phyloP scores from a whole-genome alignment of 768 basidiomycete species.

The Lactarius pseudohatsudake region DNA sequence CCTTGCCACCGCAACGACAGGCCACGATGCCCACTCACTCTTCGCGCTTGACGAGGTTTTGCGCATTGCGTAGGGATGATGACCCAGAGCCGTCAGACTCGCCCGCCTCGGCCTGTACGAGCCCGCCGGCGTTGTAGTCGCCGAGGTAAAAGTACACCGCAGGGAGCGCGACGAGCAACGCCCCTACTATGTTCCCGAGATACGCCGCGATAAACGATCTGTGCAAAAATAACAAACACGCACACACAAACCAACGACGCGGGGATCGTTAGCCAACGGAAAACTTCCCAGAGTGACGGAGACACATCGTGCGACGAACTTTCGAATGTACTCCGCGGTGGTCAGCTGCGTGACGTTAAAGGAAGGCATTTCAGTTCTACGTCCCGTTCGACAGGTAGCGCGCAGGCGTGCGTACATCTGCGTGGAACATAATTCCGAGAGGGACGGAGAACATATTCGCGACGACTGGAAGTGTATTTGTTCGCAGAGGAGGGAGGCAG shows the following conservation, averaged over 20 bases:
- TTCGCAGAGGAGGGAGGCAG: neutral
- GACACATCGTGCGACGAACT: constrained; percentile 42
- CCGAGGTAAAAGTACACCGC: constrained; percentile 61
- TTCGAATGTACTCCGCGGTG: constrained; percentile 58
- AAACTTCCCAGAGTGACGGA: neutral
- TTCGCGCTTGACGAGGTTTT: neutral
- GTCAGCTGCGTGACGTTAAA: constrained; percentile 42
- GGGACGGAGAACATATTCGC: constrained; percentile 80
- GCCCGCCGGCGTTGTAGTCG: constrained; percentile 39
- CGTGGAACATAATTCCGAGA: constrained; percentile 67
- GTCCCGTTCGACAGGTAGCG: neutral
- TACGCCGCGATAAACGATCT: constrained; percentile 65
- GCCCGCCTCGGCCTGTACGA: constrained; percentile 21
- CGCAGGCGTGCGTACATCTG: constrained; percentile 46
- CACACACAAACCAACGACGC: too few species aligned
- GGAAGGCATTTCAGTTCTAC: neutral
- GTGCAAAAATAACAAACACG: neutral
- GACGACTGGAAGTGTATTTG: constrained; percentile 43
- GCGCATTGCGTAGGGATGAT: neutral
- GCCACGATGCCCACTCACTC: neutral
- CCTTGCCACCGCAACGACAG: neutral
- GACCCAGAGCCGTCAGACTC: neutral
- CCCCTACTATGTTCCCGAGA: constrained; percentile 69
- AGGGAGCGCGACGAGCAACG: constrained; percentile 60
- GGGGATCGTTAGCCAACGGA: neutral